Percentiles rank a stretch among this genome's conserved stretches.
These are phyloP conservation scores for Ophiostoma perfectum DNA, from an alignment of 2,329 filamentous ascomycete genomes.

Conservation along the genomic window DNA sequence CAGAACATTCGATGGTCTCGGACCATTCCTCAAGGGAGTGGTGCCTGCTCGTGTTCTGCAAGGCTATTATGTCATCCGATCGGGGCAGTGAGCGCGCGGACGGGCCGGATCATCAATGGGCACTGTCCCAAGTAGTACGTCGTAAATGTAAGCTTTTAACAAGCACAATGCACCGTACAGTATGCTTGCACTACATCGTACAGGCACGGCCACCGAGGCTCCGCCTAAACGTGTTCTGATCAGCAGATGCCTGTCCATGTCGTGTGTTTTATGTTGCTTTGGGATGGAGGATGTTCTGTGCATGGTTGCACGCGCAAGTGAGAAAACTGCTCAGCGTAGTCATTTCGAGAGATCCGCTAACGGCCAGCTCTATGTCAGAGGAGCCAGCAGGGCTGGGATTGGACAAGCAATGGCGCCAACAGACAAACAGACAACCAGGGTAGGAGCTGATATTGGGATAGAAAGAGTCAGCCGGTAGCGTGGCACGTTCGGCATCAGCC, in stretches of 20 bases:
- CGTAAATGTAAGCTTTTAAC: neutral
- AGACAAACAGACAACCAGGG: too few species aligned
- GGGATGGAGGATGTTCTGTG: too few species aligned
- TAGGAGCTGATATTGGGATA: too few species aligned
- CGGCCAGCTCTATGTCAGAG: too few species aligned
- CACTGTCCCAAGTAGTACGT: too few species aligned
- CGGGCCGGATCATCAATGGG: neutral
- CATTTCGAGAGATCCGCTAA: too few species aligned
- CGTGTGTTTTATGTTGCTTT: neutral
- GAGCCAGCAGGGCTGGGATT: too few species aligned
- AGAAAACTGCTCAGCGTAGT: too few species aligned
- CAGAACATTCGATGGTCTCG: conserved; percentile 13
- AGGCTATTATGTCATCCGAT: conserved; percentile 4
- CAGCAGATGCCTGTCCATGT: neutral
- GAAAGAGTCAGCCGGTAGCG: too few species aligned
- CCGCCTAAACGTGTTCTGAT: neutral
- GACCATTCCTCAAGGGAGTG: neutral
- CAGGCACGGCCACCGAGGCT: neutral
- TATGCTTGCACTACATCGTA: neutral
- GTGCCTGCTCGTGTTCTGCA: neutral
- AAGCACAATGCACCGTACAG: neutral
- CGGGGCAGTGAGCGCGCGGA: neutral
- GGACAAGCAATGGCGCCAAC: too few species aligned
- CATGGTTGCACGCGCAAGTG: too few species aligned
- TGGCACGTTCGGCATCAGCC: neutral